Percentiles rank a stretch among this genome's conserved stretches.
Conservation (phyloP, 768 basidiomycete genomes). For the Lactarius sanguifluus region DNA sequence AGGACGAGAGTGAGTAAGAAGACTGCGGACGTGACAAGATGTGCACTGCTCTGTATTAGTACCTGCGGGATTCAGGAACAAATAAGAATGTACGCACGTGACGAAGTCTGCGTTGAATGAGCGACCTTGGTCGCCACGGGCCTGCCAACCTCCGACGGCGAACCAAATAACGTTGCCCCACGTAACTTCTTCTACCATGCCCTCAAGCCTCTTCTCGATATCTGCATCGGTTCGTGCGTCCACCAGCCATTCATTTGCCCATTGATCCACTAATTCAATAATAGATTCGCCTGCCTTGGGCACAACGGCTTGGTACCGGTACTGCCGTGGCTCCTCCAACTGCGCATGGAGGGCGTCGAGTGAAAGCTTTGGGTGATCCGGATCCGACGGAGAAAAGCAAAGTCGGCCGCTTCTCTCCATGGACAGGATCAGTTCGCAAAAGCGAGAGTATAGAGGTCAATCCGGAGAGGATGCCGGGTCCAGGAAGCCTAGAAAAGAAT, state of each 20-base stretch:
- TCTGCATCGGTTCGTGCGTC: constrained; percentile 24
- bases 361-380: constrained; percentile 45
- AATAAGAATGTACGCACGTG: constrained; percentile 43
- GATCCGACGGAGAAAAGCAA: constrained; percentile 56
- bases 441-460: constrained; percentile 33
- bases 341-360: constrained; percentile 18
- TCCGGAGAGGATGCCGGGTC: constrained; percentile 24
- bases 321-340: constrained; percentile 2
- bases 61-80: constrained; percentile 16
- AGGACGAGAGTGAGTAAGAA: constrained; percentile 55
- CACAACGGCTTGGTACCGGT: constrained; percentile 29
- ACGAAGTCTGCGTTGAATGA: constrained; percentile 60
- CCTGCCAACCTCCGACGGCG: constrained; percentile 53
- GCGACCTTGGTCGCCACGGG: constrained; percentile 30
- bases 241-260: constrained; percentile 28
- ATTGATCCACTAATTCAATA: constrained; percentile 27
- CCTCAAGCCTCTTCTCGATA: constrained; percentile 40
- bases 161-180: constrained; percentile 62
- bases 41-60: constrained; percentile 47
- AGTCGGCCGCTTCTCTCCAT: constrained; percentile 40
- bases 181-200: constrained; percentile 61
- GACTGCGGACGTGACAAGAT: constrained; percentile 62
- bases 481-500: constrained; percentile 29
- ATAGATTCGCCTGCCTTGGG: constrained; percentile 26
- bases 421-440: constrained; percentile 25